Evolutionary conservation across 768 basidiomycete genomes (phyloP), one percentile per base, ranked within the genome.

Genomic region (Podaxis carcinomalis): DNA sequence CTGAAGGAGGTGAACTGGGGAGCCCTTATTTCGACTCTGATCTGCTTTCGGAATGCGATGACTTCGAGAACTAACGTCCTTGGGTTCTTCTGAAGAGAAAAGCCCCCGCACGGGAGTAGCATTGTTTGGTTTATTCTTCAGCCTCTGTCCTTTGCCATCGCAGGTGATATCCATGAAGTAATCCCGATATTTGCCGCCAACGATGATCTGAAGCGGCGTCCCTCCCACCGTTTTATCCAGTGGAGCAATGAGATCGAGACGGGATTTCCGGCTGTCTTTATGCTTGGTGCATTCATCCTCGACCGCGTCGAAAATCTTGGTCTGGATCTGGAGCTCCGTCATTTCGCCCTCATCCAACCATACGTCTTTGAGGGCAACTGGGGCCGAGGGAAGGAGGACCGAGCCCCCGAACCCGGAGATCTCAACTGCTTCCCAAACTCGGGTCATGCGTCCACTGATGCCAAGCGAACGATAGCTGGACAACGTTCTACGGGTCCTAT

Each of bases 351-450:
- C 40, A 23, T 66, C 63, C 5, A 69, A 47, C 67, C 67, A 69
- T 11, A 67, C 65, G 42, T 69, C 65, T 55, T 67, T 66, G 23
- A 69, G 35, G 11, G 65, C 64, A 1, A 55, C 37, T 4, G 19
- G 7, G 7, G 19, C 27, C 13, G 19, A n/a, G 4, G 19, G 7
- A 4, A 21, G 25, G 4, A 49, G 19, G 47, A 11, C 19, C 5
- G 19, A 7, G 10, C 47, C 47, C 11, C 23, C 47, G 13, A 23
- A 11, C 19, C n/a, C 14, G 10, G 47, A 25, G 23, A 49, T 23
- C 19, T 49, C 7, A 21, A 49, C 21, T 6, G 47, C 47, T 49
- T 14, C 23, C 47, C 47, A 49, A 19, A 49, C 47, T 3, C 47
- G 47, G 11, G 47, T 49, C 47, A 49, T 49, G 3, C 19, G 47